These are phyloP conservation scores for Chrysanthemum makinoi DNA, from an alignment of 129 eudicot species.

Conservation along the genomic window DNA sequence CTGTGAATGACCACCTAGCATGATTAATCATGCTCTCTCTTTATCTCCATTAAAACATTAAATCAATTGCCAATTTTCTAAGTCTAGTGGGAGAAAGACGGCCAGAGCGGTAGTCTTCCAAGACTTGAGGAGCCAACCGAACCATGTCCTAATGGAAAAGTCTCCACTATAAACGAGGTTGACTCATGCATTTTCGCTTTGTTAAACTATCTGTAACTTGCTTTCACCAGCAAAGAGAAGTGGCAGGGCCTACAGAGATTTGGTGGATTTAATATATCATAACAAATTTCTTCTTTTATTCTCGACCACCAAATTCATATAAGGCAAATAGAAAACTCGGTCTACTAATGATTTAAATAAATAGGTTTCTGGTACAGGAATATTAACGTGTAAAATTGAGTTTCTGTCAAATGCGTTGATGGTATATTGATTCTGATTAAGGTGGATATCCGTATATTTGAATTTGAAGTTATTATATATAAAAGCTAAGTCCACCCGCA, in stretches of 20 bases:
- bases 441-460: too few relatives aligned
- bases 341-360: neutral
- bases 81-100: constrained; percentile 16
- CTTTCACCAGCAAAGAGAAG: too few relatives aligned
- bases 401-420: too few relatives aligned
- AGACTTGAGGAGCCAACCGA: constrained; percentile 46
- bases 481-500: too few relatives aligned
- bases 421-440: too few relatives aligned
- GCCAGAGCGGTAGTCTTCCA: constrained; percentile 33
- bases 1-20: constrained; percentile 34
- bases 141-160: constrained; percentile 17
- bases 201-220: too few relatives aligned
- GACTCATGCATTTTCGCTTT: neutral
- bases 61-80: neutral
- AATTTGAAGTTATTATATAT: too few relatives aligned
- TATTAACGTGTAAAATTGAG: too few relatives aligned
- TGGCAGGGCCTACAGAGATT: neutral
- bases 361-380: too few relatives aligned
- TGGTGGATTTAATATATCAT: neutral
- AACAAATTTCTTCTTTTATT: constrained; percentile 1
- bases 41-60: neutral
- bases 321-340: constrained; percentile 5
- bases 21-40: constrained; percentile 23
- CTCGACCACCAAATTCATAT: neutral
- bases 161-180: constrained; percentile 6